These are phyloP conservation scores for Seminavis robusta DNA, from an alignment of 108 stramenopile species.

Conservation along the genomic window DNA sequence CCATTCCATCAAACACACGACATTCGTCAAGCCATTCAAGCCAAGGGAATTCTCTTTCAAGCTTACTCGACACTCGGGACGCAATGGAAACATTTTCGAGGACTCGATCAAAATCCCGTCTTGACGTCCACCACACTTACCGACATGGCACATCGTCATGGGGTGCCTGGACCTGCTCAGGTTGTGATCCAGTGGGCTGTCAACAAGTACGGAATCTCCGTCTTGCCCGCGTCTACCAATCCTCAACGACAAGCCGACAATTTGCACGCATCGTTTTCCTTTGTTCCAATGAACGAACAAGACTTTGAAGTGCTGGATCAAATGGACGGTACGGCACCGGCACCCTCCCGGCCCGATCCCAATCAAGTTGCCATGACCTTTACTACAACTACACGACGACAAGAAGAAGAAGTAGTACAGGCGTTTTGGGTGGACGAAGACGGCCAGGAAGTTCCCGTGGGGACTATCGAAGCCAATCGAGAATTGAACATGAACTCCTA, in stretches of 20 bases:
- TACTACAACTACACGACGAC: neutral
- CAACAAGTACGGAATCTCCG: slow-evolving; percentile 47
- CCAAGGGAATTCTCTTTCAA: slow-evolving; percentile 43
- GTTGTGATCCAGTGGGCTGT: slow-evolving; percentile 59
- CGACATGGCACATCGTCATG: slow-evolving; percentile 31
- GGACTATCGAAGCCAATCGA: slow-evolving; percentile 26
- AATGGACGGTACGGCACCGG: slow-evolving; percentile 48
- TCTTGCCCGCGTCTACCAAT: slow-evolving; percentile 47
- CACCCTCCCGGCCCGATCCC: slow-evolving; percentile 18
- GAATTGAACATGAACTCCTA: slow-evolving; percentile 37
- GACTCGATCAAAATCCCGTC: slow-evolving; percentile 41
- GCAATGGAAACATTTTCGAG: slow-evolving; percentile 44
- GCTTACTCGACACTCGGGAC: slow-evolving; percentile 50
- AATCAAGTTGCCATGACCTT: slow-evolving; percentile 28
- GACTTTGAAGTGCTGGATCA: too few species aligned
- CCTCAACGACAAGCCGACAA: slow-evolving; percentile 31
- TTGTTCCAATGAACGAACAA: slow-evolving; percentile 34
- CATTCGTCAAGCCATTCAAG: slow-evolving; percentile 22
- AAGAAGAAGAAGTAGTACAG: slow-evolving; percentile 16
- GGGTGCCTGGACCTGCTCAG: slow-evolving; percentile 35
- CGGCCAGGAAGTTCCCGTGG: slow-evolving; percentile 27
- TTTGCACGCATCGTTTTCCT: slow-evolving; percentile 30
- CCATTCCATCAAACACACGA: slow-evolving; percentile 43
- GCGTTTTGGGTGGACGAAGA: slow-evolving; percentile 39
- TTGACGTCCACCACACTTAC: slow-evolving; percentile 26